Conservation (phyloP, 1,139 yeast genomes). For the Yamadazyma diospyri region DNA sequence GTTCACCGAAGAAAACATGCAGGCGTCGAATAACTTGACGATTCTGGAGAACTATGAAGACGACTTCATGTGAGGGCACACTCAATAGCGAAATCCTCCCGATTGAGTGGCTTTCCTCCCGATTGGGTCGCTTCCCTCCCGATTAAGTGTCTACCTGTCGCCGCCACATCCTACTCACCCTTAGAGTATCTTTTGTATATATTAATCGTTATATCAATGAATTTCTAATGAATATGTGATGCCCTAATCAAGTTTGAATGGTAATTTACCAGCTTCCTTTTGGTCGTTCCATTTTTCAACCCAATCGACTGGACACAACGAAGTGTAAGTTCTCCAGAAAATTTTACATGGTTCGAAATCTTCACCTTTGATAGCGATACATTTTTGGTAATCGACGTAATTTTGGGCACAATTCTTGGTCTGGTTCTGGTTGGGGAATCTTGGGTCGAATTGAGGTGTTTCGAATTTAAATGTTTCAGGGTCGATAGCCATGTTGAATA, state of each 20-base stretch:
- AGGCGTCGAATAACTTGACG: conserved; percentile 49
- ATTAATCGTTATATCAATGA: conserved; percentile 9
- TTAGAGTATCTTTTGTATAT: conserved; percentile 2
- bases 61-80: conserved; percentile 54
- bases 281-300: conserved; percentile 95
- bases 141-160: no score
- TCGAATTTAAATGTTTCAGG: conserved; percentile 54
- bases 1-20: conserved; percentile 46
- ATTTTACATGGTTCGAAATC: conserved; percentile 97
- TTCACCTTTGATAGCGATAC: conserved; percentile 95
- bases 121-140: no score
- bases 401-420: conserved; percentile 98
- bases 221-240: not conserved
- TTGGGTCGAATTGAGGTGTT: conserved; percentile 86
- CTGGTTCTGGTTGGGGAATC: conserved; percentile 97
- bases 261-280: conserved; percentile 61
- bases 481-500: conserved; percentile 40
- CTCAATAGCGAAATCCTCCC: no score
- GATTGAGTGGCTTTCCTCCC: no score
- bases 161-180: no score
- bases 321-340: conserved; percentile 85
- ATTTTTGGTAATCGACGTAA: conserved; percentile 96
- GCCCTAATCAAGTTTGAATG: conserved; percentile 33
- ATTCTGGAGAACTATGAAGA: conserved; percentile 65
- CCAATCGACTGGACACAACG: conserved; percentile 93